Base-by-base conservation (phyloP, 2,329 filamentous ascomycete species). In the Xylaria sp. region DNA sequence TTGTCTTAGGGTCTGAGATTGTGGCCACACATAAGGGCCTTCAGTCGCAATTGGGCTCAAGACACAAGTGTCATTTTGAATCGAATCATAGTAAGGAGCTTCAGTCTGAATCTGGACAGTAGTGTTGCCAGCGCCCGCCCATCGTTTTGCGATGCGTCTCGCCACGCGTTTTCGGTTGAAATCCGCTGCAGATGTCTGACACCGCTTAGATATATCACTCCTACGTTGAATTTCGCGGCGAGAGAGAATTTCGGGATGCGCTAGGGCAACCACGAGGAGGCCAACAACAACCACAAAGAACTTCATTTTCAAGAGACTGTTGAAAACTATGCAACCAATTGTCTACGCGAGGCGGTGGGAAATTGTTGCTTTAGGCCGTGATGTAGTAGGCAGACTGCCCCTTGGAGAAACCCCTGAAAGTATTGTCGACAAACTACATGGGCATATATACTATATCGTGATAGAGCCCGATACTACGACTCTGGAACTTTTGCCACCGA, bases 1-100 rank as follows among this genome's bases (percentile, higher is more conserved):
- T 15, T 56, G 57, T 9, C 63, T 49, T 39, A 80, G 78, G 9
- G 78, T 72, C 71, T 73, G 64, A 13, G 78, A 77, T 51, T 67
- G 72, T 6, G 80, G 74, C 70, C 64, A 73, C 20, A 68, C 51
- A 41, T 71, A 72, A 1, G 69, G 69, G 3, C 72, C 71, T 31
- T 49, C 48, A 2, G 69, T 74, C 9, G 69, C 51, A 56, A 67
- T 65, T 23, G 67, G 57, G 8, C 55, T 68, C 73, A 74, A 28
- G 15, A 74, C 66, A n/a, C 72, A 74, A 18, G 67, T 74, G 39
- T 74, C 68, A 23, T 73, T 74, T 41, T 74, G 69, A 25, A 75
- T 60, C 36, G 62, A 31, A 20, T 71, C 59, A 39, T 73, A 73
- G 46, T 70, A 74, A 12, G 71, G 72, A 7, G 67, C 68, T 46